Percentiles rank a stretch among this genome's conserved stretches.
These are phyloP conservation scores for Cordia subcordata DNA, from an alignment of 257 asterid genomes.

Conservation along the genomic window DNA sequence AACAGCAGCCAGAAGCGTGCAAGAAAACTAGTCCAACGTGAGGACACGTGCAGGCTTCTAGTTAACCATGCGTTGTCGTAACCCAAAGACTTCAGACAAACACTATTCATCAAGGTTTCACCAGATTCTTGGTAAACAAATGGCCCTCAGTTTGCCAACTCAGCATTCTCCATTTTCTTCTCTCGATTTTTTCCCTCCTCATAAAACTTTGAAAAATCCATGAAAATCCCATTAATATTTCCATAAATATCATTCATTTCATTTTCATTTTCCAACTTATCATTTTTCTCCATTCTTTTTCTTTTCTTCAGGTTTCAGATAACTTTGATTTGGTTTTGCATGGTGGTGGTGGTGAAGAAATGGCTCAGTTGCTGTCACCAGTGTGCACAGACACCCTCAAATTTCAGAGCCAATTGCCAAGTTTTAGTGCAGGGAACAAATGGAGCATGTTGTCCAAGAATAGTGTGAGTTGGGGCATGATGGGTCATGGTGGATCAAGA, in stretches of 20 bases:
- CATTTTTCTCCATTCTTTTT: neutral
- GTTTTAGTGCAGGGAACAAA: constrained; percentile 40
- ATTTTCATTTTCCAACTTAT: neutral
- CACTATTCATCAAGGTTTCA: neutral
- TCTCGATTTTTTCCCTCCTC: constrained; percentile 37
- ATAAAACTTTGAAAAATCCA: constrained; percentile 23
- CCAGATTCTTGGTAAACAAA: constrained; percentile 42
- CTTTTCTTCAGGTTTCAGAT: neutral
- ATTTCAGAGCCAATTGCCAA: constrained; percentile 44
- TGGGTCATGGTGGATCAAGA: constrained; percentile 31
- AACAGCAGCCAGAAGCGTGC: constrained; percentile 31
- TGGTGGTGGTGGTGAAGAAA: constrained; percentile 20
- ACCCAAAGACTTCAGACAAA: neutral
- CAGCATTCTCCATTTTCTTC: constrained; percentile 29
- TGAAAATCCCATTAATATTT: constrained; percentile 4
- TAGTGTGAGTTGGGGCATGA: constrained; percentile 37
- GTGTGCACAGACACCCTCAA: constrained; percentile 67
- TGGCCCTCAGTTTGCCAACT: constrained; percentile 57
- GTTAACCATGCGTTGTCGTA: constrained; percentile 5
- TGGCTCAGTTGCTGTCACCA: constrained; percentile 70
- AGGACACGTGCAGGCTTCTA: constrained; percentile 40
- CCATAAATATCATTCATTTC: constrained; percentile 6
- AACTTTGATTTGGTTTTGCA: constrained; percentile 5
- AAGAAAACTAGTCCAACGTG: constrained; percentile 26
- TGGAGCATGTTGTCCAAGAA: constrained; percentile 27